Conservation (phyloP, 331 rosid genomes). For the Cucumis variabilis region DNA sequence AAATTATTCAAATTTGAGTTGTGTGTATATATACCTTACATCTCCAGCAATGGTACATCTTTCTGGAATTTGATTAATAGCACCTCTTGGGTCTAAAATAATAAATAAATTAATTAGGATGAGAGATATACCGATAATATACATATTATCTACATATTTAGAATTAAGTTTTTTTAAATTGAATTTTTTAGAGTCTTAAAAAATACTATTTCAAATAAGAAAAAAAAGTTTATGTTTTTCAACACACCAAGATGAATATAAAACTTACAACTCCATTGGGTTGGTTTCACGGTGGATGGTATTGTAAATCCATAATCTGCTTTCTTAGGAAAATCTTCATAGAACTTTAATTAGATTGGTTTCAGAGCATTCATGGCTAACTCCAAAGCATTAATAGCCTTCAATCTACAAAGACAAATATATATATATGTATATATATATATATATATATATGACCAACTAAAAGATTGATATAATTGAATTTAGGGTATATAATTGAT, state of each 20-base stretch:
- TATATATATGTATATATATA: no score
- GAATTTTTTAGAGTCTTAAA: no score
- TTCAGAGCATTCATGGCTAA: conserved; percentile 90
- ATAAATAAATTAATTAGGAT: conserved; percentile 4
- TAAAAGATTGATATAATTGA: no score
- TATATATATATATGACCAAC: no score
- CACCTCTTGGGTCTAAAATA: conserved; percentile 91
- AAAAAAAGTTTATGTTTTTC: no score
- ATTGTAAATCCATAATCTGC: conserved; percentile 78
- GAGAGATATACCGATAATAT: no score
- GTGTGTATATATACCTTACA: conserved; percentile 66
- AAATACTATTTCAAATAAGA: no score
- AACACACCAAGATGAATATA: no score
- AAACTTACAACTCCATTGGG: conserved; percentile 90
- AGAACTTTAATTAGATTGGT: conserved; percentile 76
- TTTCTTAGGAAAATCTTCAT: conserved; percentile 83
- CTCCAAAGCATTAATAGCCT: conserved; percentile 95
- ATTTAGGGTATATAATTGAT: no score
- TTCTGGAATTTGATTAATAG: conserved; percentile 91
- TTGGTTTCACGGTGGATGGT: conserved; percentile 98
- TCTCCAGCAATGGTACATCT: conserved; percentile 93
- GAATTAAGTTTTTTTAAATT: no score
- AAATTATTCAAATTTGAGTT: no score
- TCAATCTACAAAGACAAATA: conserved; percentile 3
- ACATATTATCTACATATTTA: no score